Conservation (phyloP, 2,329 filamentous ascomycete species). For the Neonectria punicea region DNA sequence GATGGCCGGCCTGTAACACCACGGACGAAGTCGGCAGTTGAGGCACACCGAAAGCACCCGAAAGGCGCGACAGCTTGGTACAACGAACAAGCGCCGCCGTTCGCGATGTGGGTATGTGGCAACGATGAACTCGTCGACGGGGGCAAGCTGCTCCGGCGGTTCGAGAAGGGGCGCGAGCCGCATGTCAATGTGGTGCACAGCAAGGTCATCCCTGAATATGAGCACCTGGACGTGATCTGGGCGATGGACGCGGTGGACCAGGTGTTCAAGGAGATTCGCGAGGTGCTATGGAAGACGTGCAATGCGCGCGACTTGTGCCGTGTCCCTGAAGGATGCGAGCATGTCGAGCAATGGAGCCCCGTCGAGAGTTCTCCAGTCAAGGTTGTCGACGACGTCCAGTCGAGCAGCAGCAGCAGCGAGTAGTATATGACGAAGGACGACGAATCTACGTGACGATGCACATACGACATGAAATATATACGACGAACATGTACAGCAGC, state of each 20-base stretch:
- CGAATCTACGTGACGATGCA: slow-evolving; percentile 22
- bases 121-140: slow-evolving; percentile 89
- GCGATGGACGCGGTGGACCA: slow-evolving; percentile 88
- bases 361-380: slow-evolving; percentile 14
- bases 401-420: slow-evolving; percentile 36
- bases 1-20: slow-evolving; percentile 32
- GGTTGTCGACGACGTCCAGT: slow-evolving; percentile 33
- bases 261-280: slow-evolving; percentile 82
- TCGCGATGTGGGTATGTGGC: slow-evolving; percentile 90
- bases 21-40: slow-evolving; percentile 41
- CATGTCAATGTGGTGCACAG: slow-evolving; percentile 82
- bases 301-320: slow-evolving; percentile 65
- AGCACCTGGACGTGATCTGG: slow-evolving; percentile 96
- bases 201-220: slow-evolving; percentile 86
- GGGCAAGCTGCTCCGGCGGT: slow-evolving; percentile 74
- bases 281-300: slow-evolving; percentile 86
- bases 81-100: slow-evolving; percentile 78
- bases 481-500: neutral
- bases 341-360: slow-evolving; percentile 53
- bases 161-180: slow-evolving; percentile 82
- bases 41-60: slow-evolving; percentile 50
- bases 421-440: slow-evolving; percentile 13
- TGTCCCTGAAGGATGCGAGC: slow-evolving; percentile 72
- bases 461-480: slow-evolving; percentile 10
- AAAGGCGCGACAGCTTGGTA: slow-evolving; percentile 80